A percentile compares a stretch with the other conserved stretches of the same genome.
Evolutionary conservation across 805 yeast genomes (phyloP).

Genomic region (Ogataea ramenticola): DNA sequence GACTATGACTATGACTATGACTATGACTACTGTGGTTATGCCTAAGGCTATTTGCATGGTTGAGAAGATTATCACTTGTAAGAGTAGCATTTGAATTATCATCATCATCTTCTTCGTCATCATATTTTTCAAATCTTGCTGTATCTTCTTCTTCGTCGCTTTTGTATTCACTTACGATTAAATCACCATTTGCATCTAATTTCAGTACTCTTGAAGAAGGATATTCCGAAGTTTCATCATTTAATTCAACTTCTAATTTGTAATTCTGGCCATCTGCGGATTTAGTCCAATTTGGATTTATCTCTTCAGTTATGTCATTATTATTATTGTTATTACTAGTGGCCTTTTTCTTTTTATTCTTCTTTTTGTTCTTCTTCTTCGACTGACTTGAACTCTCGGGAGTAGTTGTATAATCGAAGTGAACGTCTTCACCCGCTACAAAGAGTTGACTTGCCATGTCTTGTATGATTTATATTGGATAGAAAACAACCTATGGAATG

Average conservation of each 20-base stretch:
- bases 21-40: background rate
- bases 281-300: background rate
- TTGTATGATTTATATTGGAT: background rate
- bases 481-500: no score
- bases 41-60: background rate
- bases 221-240: slow-evolving; percentile 54
- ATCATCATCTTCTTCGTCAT: slow-evolving; percentile 14
- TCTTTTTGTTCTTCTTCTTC: slow-evolving; percentile 9
- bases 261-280: background rate
- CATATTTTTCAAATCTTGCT: slow-evolving; percentile 10
- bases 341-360: slow-evolving; percentile 11
- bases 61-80: no score
- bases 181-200: slow-evolving; percentile 65
- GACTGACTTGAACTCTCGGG: background rate
- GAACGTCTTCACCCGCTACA: slow-evolving; percentile 24
- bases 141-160: slow-evolving; percentile 6
- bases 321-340: background rate
- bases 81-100: background rate
- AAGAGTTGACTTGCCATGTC: slow-evolving; percentile 5
- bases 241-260: slow-evolving; percentile 36
- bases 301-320: background rate
- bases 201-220: slow-evolving; percentile 68
- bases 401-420: slow-evolving; percentile 23
- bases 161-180: slow-evolving; percentile 54
- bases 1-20: no score